Base-by-base conservation (phyloP, 768 basidiomycete species). In the Trametes villosa region DNA sequence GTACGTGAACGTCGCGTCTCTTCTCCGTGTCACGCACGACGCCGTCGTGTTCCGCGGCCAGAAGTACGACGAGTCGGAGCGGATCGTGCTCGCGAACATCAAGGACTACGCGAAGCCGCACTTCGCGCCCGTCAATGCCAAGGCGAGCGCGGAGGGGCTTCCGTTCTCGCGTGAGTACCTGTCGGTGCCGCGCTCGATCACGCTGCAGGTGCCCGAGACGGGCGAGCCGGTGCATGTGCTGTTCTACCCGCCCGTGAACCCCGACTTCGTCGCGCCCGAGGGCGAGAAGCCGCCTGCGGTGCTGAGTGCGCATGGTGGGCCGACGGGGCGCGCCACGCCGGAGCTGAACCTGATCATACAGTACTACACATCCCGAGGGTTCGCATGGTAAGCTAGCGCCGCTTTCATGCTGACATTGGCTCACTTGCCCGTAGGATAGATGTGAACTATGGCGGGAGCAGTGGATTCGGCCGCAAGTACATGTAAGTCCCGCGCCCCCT, bases 401-500 rank as follows among this genome's bases (percentile, higher is more conserved):
- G 30, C 17, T 31, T 49, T 33, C 7, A 30, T 53, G 12, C 22
- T 34, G 38, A 9, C 20, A 0, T n/a, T 22, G 1, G 53, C 41
- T 38, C 31, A 1, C 33, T 64, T n/a, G 62, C 40, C 24, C 38
- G 8, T 59, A 85, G 88, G 83, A 65, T 89, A 34, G 88, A 89
- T 54, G 89, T 94, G 42, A 88, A 93, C 66, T 88, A 91, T 60
- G 82, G 89, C 1, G 92, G 91, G 0, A 89, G 88, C 0, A 83
- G 84, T 5, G 86, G 90, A 0, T 91, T 87, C 67, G 92, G 92
- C 0, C 81, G 88, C 4, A 74, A 77, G 44, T 93, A 91, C 68
- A 83, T 82, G 79, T 79, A 57, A 55, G 77, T 22, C 26, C 30
- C 22, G 17, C 18, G 18, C 24, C 40, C 27, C 3, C 2, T 30